phyloP scores from a whole-genome alignment of 176 grass and related monocot species.

The Oryza glumipatula region DNA sequence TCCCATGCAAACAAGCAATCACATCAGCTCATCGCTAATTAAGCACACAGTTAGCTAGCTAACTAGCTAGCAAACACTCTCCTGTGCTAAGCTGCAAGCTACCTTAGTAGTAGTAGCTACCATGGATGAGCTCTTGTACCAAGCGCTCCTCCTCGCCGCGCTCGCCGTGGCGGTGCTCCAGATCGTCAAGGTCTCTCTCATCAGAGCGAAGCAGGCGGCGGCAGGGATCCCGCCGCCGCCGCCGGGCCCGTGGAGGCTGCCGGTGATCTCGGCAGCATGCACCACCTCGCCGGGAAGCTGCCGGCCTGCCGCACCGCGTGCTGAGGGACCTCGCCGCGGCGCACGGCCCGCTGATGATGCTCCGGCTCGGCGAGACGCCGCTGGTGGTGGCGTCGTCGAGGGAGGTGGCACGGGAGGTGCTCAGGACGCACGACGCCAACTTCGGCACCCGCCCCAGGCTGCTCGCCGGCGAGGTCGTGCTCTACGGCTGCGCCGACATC shows the following conservation, averaged over 20 bases:
- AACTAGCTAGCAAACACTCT: too few species aligned
- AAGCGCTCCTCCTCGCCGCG: too few species aligned
- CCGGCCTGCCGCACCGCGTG: constrained; percentile 41
- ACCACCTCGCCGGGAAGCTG: constrained; percentile 44
- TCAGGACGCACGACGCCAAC: constrained; percentile 52
- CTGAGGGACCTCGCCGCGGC: constrained; percentile 33
- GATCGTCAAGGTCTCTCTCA: too few species aligned
- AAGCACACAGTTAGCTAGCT: too few species aligned
- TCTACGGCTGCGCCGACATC: constrained; percentile 51
- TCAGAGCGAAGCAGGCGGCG: too few species aligned
- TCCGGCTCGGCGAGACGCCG: constrained; percentile 42
- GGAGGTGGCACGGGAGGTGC: constrained; percentile 45
- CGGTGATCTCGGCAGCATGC: constrained; percentile 47
- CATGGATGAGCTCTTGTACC: too few species aligned
- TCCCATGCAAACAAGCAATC: too few species aligned
- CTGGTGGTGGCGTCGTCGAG: constrained; percentile 45
- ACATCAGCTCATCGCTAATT: too few species aligned
- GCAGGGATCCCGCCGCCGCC: not conserved
- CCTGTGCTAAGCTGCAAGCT: too few species aligned
- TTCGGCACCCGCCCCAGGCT: constrained; percentile 43
- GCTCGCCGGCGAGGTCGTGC: constrained; percentile 46
- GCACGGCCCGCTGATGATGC: constrained; percentile 49
- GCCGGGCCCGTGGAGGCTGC: constrained; percentile 34
- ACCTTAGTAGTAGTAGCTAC: too few species aligned
- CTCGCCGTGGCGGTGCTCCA: too few species aligned